Percentiles rank a stretch among this genome's conserved stretches.
These are phyloP conservation scores for Melaleuca alternifolia DNA, from an alignment of 345 rosid species.

Conservation along the genomic window DNA sequence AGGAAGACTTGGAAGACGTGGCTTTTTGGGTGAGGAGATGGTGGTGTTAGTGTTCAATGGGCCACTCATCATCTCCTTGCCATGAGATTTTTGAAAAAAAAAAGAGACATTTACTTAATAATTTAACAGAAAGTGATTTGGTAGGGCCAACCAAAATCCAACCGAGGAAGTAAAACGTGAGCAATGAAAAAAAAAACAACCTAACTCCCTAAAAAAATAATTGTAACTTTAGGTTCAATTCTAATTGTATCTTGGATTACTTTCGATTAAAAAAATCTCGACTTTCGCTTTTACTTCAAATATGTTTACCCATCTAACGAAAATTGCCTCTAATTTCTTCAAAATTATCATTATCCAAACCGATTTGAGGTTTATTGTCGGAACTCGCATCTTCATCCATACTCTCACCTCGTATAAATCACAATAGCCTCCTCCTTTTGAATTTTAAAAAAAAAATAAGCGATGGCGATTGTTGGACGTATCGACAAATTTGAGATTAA, in stretches of 20 bases:
- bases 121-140: background rate
- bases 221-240: background rate
- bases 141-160: background rate
- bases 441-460: too few species aligned
- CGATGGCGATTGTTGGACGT: too few species aligned
- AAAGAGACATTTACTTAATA: background rate
- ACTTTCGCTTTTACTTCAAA: background rate
- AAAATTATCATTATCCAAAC: background rate
- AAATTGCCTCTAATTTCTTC: background rate
- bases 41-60: background rate
- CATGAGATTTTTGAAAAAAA: background rate
- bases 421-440: background rate
- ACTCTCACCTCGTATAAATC: fast-evolving
- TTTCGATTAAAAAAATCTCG: background rate
- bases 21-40: background rate
- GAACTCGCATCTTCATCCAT: background rate
- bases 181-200: background rate
- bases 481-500: background rate
- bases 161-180: background rate
- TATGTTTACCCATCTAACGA: background rate
- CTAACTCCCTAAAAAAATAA: background rate
- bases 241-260: background rate
- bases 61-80: background rate
- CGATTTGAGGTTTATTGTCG: background rate
- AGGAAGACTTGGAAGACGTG: background rate